Evolutionary conservation across 352 stramenopile species (phyloP).

Genomic region (Globisporangium radiosum): DNA sequence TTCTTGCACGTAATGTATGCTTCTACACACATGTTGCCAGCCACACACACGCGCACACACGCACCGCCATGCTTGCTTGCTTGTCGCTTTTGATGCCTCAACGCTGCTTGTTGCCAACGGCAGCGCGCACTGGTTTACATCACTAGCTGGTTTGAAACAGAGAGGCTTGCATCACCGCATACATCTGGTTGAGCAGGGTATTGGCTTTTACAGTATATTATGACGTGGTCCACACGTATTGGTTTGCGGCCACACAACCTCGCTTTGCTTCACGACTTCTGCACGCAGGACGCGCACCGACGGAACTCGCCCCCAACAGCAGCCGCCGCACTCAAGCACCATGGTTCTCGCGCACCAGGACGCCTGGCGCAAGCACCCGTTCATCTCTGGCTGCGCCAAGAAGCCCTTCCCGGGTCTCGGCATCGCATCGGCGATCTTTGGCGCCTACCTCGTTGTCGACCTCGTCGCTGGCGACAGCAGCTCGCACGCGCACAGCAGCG

Average conservation of each 20-base stretch:
- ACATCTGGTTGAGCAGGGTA: too few relatives aligned
- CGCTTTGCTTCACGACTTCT: too few relatives aligned
- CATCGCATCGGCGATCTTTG: constrained; percentile 71
- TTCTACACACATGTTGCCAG: too few relatives aligned
- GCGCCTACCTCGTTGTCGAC: constrained; percentile 72
- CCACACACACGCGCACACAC: not conserved
- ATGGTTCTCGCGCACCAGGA: constrained; percentile 87
- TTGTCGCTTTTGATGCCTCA: not conserved
- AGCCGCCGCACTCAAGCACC: not conserved
- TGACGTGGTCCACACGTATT: too few relatives aligned
- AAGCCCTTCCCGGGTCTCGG: constrained; percentile 81
- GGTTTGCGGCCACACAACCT: not conserved
- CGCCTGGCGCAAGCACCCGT: constrained; percentile 85
- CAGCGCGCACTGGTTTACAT: too few relatives aligned
- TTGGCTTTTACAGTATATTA: too few relatives aligned
- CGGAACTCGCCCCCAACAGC: constrained; percentile 7
- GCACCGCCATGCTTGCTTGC: constrained; percentile 9
- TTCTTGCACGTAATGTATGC: not conserved
- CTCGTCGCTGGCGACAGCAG: constrained; percentile 37
- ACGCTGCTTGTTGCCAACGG: not conserved
- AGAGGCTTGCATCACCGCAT: too few relatives aligned
- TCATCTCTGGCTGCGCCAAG: constrained; percentile 76
- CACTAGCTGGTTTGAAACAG: too few relatives aligned
- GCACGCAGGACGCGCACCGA: constrained; percentile 3
- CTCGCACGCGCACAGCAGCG: constrained; percentile 19